Evolutionary conservation across 139 green algal species (phyloP).

Genomic region (Limnomonas spitsbergensis): DNA sequence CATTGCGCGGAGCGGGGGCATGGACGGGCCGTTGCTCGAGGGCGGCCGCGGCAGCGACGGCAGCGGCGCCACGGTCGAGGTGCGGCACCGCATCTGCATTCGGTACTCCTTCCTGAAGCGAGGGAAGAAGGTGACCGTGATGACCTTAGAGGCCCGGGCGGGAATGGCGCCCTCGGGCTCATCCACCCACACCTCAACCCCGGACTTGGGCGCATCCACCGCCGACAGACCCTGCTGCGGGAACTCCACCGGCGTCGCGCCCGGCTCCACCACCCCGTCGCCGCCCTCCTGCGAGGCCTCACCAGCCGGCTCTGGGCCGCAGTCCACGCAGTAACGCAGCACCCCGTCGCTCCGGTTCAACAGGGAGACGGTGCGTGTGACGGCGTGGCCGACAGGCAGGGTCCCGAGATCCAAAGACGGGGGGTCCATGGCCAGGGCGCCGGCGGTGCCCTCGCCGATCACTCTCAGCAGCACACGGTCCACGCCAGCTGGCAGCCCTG

Average conservation of each 20-base stretch:
- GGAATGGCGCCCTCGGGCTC: constrained; percentile 41
- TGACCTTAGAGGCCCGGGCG: constrained; percentile 29
- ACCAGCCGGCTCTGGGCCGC: not conserved
- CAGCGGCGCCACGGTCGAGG: not conserved
- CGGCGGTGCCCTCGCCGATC: constrained; percentile 53
- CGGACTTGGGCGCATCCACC: not conserved
- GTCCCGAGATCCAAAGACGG: constrained; percentile 44
- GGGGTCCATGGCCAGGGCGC: constrained; percentile 59
- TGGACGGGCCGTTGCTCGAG: not conserved
- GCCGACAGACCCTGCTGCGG: constrained; percentile 17
- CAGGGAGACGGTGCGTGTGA: constrained; percentile 39
- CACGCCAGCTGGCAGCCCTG: not conserved
- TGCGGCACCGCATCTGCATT: constrained; percentile 45
- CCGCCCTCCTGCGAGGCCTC: constrained; percentile 9
- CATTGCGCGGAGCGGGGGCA: not conserved
- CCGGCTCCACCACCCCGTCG: constrained; percentile 13
- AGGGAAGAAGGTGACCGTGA: constrained; percentile 50
- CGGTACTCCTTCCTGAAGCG: constrained; percentile 49
- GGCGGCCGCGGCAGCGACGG: not conserved
- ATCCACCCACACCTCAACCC: constrained; percentile 49
- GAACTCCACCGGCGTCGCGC: constrained; percentile 10
- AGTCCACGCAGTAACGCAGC: constrained; percentile 54
- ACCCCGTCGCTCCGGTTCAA: constrained; percentile 65
- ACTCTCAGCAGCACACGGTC: constrained; percentile 37
- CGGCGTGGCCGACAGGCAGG: constrained; percentile 48